A percentile compares a stretch with the other conserved stretches of the same genome.
These are phyloP conservation scores for Suillus decipiens DNA, from an alignment of 768 basidiomycete species.

Conservation along the genomic window DNA sequence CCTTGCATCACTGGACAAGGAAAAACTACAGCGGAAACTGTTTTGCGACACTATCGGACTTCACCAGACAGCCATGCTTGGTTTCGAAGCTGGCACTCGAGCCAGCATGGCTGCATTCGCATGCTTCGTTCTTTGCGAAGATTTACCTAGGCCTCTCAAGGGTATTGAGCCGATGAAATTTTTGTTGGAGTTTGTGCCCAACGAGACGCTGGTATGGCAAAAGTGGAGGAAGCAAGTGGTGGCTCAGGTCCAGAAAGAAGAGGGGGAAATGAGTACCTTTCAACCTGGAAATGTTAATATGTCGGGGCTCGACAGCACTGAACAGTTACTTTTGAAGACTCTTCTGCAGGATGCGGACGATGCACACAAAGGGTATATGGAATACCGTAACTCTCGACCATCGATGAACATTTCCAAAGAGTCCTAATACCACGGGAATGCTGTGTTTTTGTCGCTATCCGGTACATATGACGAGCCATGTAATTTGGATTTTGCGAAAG, in stretches of 20 bases:
- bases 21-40: slow-evolving; percentile 23
- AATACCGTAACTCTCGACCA: neutral
- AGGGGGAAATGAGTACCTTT: slow-evolving; percentile 8
- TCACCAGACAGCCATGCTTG: slow-evolving; percentile 6
- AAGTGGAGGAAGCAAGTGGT: slow-evolving; percentile 28
- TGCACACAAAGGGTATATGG: slow-evolving; percentile 21
- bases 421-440: neutral
- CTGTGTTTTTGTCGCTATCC: neutral
- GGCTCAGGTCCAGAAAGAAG: slow-evolving; percentile 16
- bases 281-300: slow-evolving; percentile 13
- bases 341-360: slow-evolving; percentile 21
- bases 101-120: slow-evolving; percentile 27
- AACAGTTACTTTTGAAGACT: slow-evolving; percentile 8
- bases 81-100: slow-evolving; percentile 25
- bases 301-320: slow-evolving; percentile 10
- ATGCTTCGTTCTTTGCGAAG: slow-evolving; percentile 25
- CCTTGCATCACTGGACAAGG: slow-evolving; percentile 34
- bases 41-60: slow-evolving; percentile 9
- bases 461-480: neutral
- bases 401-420: neutral
- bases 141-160: slow-evolving; percentile 14
- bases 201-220: slow-evolving; percentile 27
- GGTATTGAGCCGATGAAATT: slow-evolving; percentile 13
- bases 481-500: neutral
- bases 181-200: slow-evolving; percentile 23